A percentile compares a stretch with the other conserved stretches of the same genome.
phyloP scores from a whole-genome alignment of 192 early-diverging fungal species.

The Paraglomus occultum region DNA sequence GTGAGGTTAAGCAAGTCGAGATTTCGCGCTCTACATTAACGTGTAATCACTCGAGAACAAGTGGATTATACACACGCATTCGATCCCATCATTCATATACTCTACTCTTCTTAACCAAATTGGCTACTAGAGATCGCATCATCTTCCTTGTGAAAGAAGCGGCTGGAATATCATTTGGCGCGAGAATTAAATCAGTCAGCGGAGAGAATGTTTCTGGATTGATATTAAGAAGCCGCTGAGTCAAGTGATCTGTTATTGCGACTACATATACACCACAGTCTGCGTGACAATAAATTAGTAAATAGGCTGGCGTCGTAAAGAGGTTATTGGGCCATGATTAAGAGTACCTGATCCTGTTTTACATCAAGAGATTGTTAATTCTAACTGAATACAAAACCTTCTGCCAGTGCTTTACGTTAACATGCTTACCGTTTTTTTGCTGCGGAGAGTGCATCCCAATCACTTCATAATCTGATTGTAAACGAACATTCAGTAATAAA shows the following conservation, averaged over 20 bases:
- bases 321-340: not conserved
- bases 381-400: not conserved
- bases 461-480: not conserved
- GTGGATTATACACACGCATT: too few species aligned
- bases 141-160: too few species aligned
- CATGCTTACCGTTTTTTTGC: slow-evolving; percentile 1
- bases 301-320: not conserved
- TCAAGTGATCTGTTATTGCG: not conserved
- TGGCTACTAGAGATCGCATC: too few species aligned
- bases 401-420: too few species aligned
- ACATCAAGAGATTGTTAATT: not conserved
- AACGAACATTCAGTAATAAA: not conserved
- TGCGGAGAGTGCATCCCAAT: not conserved
- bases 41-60: too few species aligned
- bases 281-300: not conserved
- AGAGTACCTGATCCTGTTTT: not conserved
- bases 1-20: too few species aligned
- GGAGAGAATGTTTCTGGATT: too few species aligned
- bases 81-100: too few species aligned
- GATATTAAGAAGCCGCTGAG: not conserved
- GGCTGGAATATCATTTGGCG: too few species aligned
- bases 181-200: too few species aligned
- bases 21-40: too few species aligned
- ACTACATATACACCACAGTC: slow-evolving; percentile 7
- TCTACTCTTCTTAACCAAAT: too few species aligned